These are phyloP conservation scores for Aspergillus tanneri DNA, from an alignment of 2,329 filamentous ascomycete species.

Conservation along the genomic window DNA sequence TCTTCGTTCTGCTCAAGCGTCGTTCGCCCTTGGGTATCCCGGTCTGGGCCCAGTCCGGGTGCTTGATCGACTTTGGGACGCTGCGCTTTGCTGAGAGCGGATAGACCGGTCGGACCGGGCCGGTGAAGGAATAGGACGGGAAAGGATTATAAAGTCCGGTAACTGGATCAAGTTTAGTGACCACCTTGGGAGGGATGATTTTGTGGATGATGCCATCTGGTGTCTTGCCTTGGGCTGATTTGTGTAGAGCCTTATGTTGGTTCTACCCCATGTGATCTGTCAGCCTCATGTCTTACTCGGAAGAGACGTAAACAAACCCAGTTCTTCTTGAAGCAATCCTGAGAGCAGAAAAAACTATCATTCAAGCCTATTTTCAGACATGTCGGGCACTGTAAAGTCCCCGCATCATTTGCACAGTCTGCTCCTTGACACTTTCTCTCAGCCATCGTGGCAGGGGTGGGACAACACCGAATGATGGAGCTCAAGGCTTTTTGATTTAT, in stretches of 20 bases:
- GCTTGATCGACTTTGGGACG: constrained; percentile 72
- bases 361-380: constrained; percentile 83
- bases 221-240: too few relatives aligned
- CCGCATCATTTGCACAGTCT: constrained; percentile 80
- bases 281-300: background rate
- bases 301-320: constrained; percentile 68
- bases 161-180: constrained; percentile 73
- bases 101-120: constrained; percentile 76
- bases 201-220: constrained; percentile 70
- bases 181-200: constrained; percentile 50
- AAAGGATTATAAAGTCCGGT: constrained; percentile 84
- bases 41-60: constrained; percentile 78
- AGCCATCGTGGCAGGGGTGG: too few relatives aligned
- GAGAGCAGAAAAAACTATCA: constrained; percentile 68
- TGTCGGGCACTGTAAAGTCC: constrained; percentile 81
- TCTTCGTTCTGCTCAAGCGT: constrained; percentile 67
- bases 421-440: constrained; percentile 63
- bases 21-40: constrained; percentile 64
- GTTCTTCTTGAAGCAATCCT: constrained; percentile 94
- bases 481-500: too few relatives aligned
- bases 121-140: constrained; percentile 76
- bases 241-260: constrained; percentile 54
- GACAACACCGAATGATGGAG: too few relatives aligned
- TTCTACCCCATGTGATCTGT: constrained; percentile 10
- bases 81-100: constrained; percentile 67